A percentile compares a stretch with the other conserved stretches of the same genome.
phyloP scores from a whole-genome alignment of 257 asterid genomes.

The Plantago elongata region DNA sequence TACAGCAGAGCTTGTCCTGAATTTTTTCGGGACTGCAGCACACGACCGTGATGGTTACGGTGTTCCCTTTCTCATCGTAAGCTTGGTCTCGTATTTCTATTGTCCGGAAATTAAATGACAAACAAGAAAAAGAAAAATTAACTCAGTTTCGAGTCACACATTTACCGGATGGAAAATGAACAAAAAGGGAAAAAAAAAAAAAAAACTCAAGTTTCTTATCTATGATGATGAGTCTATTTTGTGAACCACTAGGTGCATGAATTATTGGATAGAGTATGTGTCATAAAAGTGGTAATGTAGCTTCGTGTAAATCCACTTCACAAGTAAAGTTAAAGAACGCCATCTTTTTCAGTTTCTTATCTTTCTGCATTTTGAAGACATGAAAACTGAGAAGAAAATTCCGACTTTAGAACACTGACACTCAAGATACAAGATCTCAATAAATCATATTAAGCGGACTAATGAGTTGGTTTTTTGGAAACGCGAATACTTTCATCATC shows the following conservation, averaged over 20 bases:
- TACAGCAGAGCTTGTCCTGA: conserved; percentile 64
- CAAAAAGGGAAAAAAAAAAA: too few relatives aligned
- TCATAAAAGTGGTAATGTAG: not conserved
- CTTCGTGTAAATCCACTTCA: not conserved
- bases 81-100: conserved; percentile 60
- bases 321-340: not conserved
- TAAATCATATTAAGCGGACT: too few relatives aligned
- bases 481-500: too few relatives aligned
- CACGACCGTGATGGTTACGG: conserved; percentile 52
- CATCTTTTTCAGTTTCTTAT: not conserved
- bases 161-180: too few relatives aligned
- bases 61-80: conserved; percentile 55
- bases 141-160: too few relatives aligned
- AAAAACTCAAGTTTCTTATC: not conserved
- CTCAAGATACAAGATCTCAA: not conserved
- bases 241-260: not conserved
- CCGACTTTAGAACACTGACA: not conserved
- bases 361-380: not conserved
- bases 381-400: too few relatives aligned
- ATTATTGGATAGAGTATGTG: not conserved
- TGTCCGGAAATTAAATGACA: not conserved
- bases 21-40: conserved; percentile 72
- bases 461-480: too few relatives aligned
- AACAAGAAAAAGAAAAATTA: not conserved
- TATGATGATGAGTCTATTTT: not conserved